phyloP scores from a whole-genome alignment of 1,284 basidiomycete species.

The Chalciporus sp. region DNA sequence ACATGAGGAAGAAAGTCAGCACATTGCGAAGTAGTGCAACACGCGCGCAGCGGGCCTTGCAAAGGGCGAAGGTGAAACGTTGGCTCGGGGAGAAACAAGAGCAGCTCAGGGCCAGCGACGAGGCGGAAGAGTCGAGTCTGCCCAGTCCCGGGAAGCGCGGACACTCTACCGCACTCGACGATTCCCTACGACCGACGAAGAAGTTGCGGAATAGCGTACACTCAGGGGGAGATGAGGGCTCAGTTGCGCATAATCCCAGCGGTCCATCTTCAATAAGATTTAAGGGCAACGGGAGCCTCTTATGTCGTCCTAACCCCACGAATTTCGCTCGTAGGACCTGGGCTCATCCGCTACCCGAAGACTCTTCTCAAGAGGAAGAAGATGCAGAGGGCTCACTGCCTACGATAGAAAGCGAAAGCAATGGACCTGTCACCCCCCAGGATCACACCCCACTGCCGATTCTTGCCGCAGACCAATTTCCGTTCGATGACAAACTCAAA shows the following conservation, averaged over 20 bases:
- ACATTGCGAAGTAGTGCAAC: slow-evolving; percentile 30
- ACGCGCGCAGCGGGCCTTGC: slow-evolving; percentile 44
- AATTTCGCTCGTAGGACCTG: slow-evolving; percentile 41
- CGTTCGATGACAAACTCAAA: slow-evolving; percentile 21
- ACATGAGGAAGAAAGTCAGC: slow-evolving; percentile 41
- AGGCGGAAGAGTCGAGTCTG: slow-evolving; percentile 15
- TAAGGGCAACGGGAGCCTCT: slow-evolving; percentile 35
- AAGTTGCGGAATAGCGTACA: slow-evolving; percentile 23
- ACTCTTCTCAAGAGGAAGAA: slow-evolving; percentile 34
- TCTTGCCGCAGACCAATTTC: slow-evolving; percentile 32
- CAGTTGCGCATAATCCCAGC: slow-evolving; percentile 31
- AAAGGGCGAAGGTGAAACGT: slow-evolving; percentile 41
- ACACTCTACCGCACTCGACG: slow-evolving; percentile 24
- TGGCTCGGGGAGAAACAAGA: slow-evolving; percentile 35
- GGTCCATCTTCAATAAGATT: slow-evolving; percentile 32
- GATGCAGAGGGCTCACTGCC: slow-evolving; percentile 44
- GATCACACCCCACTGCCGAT: slow-evolving; percentile 39
- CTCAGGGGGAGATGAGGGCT: slow-evolving; percentile 30
- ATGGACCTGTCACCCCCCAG: slow-evolving; percentile 54
- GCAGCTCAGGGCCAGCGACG: slow-evolving; percentile 23
- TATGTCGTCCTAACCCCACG: slow-evolving; percentile 37
- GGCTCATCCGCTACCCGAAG: slow-evolving; percentile 35
- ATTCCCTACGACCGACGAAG: slow-evolving; percentile 29
- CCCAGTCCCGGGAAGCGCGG: slow-evolving; percentile 29
- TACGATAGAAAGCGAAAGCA: slow-evolving; percentile 47